Evolutionary conservation across 2,329 filamentous ascomycete genomes (phyloP), one percentile per base, ranked within the genome.

Genomic region (Colletotrichum cuscutae): DNA sequence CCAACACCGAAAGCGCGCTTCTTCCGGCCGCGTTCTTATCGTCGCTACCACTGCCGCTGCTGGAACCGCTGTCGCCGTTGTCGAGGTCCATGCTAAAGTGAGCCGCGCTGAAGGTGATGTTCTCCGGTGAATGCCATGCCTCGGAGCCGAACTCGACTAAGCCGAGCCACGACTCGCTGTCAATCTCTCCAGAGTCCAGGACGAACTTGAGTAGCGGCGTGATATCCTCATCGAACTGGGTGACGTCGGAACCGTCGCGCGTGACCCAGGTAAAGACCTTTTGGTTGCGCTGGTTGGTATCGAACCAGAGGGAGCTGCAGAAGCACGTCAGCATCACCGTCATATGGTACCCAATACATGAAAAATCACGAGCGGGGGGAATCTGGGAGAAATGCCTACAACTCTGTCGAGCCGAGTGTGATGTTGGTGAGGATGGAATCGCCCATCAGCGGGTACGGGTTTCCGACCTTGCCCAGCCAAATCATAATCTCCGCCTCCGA

Each of bases 401-500:
- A 81, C 24, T 79, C 75, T 30, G 75, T 71, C 22, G 71, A 56
- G 11, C 78, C 77, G 22, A 80, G 68, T 8, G 72, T 77, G 54
- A 78, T 77, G 72, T 77, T 78, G 42, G 75, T 77, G 30, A 75
- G 63, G 46, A 75, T 74, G 49, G 74, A 72, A 53, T 74, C 66
- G 61, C 75, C 78, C 32, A 78, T 78, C 28, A 81, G 66, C 12
- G 80, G 80, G 32, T 77, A 72, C 4, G 80, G 76, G 32, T 75
- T 26, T 19, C 80, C 80, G 42, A 80, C 74, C 35, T 61, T 75
- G 8, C 79, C 80, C 4, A 81, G 74, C 80, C 80, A 81, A 46
- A 81, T 76, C 80, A 81, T 81, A 63, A 81, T 79, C 72, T 81
- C 80, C 49, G 77, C 79, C 63, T 76, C 76, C 13, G 80, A 78